Evolutionary conservation across 768 basidiomycete species (phyloP), one percentile per base, ranked within the genome.

Genomic region (Gymnopilus junonius): DNA sequence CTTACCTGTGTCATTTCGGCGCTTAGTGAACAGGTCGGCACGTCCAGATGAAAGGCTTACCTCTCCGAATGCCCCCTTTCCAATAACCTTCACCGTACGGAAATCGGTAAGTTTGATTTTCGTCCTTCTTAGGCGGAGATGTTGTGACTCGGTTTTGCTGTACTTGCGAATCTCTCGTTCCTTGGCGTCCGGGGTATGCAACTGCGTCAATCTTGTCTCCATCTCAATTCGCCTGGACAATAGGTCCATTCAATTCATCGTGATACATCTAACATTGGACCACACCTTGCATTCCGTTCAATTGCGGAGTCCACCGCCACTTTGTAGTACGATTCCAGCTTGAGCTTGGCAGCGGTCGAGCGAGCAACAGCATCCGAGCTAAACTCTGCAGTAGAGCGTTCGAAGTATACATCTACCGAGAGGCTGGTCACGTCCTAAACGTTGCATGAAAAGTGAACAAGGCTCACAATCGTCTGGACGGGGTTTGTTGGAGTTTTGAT

Each of bases 11-110:
- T 25, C 23, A 50, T 45, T 60, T 29, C 32, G 20, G 23, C 58
- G 58, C 53, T 54, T 45, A 58, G 67, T 39, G 27, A 67, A 55
- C 27, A 58, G 55, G 51, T 43, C 58, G 50, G 61, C 56, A 61
- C 55, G 64, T 42, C 29, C 46, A 48, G 35, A 40, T 40, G 59
- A 53, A 29, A 51, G 34, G 74, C 83, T 60, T 65, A 94, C 95
- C 84, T 99, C 97, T 72, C 97, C 97, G 71, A 99, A 99, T 11
- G 97, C 97, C 66, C 97, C 97, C 81, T 97, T 97, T 27, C 97
- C 97, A 72, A 99, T 99, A 65, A 99, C 96, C 76, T 99, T 99
- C 71, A 99, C 90, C 2, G 97, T 98, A 66, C 88, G 83, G 84
- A 99, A 99, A 79, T 99, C 94, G 37, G 91, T 81, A 58, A 99